Evolutionary conservation across 306 rosid species (phyloP), one percentile per base, ranked within the genome.

Genomic region (Sicyos edulis): DNA sequence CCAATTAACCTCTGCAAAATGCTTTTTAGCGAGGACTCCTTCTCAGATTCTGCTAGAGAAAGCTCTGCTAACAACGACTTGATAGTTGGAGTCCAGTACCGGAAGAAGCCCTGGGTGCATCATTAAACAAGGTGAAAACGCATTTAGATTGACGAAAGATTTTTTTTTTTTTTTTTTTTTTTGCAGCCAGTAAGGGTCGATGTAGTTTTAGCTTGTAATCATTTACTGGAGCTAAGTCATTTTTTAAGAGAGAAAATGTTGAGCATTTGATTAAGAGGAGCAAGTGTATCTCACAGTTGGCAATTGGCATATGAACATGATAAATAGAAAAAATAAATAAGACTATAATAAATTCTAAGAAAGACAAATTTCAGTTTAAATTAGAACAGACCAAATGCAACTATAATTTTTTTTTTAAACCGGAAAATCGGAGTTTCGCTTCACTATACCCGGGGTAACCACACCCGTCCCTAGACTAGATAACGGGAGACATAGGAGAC

Each of bases 31-130:
- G 81, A 78, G 80, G 92, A 82, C 59, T 91, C 95, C 87, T 82
- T 91, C 70, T 85, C 89, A 55, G 83, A 78, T 80, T 87, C 92
- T 73, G 96, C 99, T 77, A 70, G 84, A 6, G 91, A 82, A 64
- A 91, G 96, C 83, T 86, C 86, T 67, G 79, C 81, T 63, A 93
- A 66, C 70, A 81, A 80, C 54, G 22, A 61, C 82, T 89, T 93
- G 54, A 91, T 86, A 77, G 66, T 81, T 54, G 97, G 95, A 82
- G 95, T 86, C 97, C 99, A 93, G 76, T 93, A 93, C 83, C 95
- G 83, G 76, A 70, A 89, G 81, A 85, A 85, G 32, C 99, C 99
- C 99, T 93, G 87, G 80, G 84, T 53, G 78, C 60, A 77, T 76
- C 83, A 76, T 70, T 76, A 15, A 16, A 63, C 57, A 69, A 79